phyloP scores from a whole-genome alignment of 768 basidiomycete genomes.

The Macrolepiota fuliginosa region DNA sequence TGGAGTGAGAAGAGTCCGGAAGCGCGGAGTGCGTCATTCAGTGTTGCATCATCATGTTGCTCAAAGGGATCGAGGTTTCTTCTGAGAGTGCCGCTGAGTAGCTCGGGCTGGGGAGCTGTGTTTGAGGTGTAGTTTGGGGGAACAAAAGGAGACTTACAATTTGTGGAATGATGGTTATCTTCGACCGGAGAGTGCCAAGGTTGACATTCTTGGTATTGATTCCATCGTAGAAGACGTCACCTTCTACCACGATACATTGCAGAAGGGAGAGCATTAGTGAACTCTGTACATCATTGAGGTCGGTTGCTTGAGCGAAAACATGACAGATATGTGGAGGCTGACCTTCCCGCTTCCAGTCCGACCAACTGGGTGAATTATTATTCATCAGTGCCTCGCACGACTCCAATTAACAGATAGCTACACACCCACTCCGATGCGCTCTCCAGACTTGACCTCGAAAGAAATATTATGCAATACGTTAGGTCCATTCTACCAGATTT shows the following conservation, averaged over 20 bases:
- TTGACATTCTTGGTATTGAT: conserved; percentile 45
- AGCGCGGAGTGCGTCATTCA: conserved; percentile 36
- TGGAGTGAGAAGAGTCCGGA: conserved; percentile 30
- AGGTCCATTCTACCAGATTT: conserved; percentile 30
- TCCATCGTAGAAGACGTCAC: conserved; percentile 51
- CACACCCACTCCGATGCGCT: conserved; percentile 49
- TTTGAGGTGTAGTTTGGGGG: neutral
- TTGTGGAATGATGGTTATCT: conserved; percentile 57
- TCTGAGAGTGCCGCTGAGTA: conserved; percentile 58
- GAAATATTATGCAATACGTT: conserved; percentile 45
- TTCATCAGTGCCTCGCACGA: neutral
- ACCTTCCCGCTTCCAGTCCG: conserved; percentile 26
- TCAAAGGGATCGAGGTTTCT: conserved; percentile 62
- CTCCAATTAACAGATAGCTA: neutral
- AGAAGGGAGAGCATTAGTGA: conserved; percentile 42
- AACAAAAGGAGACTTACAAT: conserved; percentile 2
- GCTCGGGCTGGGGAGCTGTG: conserved; percentile 28
- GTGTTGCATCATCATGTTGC: conserved; percentile 43
- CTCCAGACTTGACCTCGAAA: conserved; percentile 52
- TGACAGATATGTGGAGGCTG: neutral
- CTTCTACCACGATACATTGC: conserved; percentile 50
- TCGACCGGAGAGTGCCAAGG: conserved; percentile 49
- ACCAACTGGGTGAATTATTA: conserved; percentile 16
- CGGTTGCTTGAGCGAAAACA: neutral
- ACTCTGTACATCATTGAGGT: conserved; percentile 15